phyloP scores from a whole-genome alignment of 179 eudicot species.

The Corrigiola litoralis region DNA sequence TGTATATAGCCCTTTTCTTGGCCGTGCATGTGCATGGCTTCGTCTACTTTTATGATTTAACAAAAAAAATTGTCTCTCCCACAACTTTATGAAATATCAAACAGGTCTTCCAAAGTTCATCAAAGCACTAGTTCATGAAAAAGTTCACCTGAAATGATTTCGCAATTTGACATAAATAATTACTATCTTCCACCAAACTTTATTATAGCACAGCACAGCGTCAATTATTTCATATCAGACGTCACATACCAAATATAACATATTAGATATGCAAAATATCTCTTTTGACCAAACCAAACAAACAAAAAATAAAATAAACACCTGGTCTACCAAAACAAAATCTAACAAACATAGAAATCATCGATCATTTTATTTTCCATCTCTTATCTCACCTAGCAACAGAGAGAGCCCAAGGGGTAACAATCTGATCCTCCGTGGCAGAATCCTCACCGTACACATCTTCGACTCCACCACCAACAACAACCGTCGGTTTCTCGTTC shows the following conservation, averaged over 20 bases:
- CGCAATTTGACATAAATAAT: no score
- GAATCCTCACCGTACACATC: constrained; percentile 68
- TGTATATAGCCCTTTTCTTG: no score
- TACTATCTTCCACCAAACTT: no score
- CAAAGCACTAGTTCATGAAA: no score
- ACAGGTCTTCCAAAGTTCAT: no score
- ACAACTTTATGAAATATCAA: no score
- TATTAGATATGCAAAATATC: no score
- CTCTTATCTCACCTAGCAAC: constrained; percentile 48
- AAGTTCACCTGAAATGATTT: no score
- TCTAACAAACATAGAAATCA: constrained; percentile 16
- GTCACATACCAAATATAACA: background rate
- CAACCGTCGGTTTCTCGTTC: constrained; percentile 32
- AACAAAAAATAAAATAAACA: background rate
- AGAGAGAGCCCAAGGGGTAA: constrained; percentile 69
- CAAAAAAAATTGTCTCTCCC: no score
- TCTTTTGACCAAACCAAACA: constrained; percentile 2
- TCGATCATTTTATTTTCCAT: constrained; percentile 8
- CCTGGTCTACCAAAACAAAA: background rate
- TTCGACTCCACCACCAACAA: constrained; percentile 57
- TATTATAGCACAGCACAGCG: no score
- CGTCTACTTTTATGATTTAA: no score
- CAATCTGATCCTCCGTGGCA: constrained; percentile 59
- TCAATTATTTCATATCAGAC: background rate
- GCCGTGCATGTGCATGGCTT: no score